Conservation (phyloP, 139 green algal species). For the Haematococcus sp. region DNA sequence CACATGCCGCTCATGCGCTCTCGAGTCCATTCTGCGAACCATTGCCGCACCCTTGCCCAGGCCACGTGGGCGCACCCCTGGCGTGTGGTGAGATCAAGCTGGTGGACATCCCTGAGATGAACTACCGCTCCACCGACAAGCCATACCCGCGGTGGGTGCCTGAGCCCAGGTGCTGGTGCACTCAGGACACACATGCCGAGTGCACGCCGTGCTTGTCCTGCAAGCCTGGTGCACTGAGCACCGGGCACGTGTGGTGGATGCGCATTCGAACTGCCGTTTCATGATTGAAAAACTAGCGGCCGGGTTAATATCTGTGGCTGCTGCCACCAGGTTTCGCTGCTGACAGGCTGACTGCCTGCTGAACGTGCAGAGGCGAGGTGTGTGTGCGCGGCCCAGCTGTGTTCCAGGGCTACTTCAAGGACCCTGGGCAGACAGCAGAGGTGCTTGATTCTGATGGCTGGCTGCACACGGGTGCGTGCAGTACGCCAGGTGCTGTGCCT, state of each 20-base stretch:
- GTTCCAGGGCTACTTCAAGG: slow-evolving; percentile 87
- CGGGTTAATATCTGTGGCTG: too few species aligned
- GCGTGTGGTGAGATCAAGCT: slow-evolving; percentile 89
- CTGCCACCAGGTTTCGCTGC: too few species aligned
- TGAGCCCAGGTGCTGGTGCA: too few species aligned
- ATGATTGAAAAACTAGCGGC: too few species aligned
- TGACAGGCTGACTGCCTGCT: too few species aligned
- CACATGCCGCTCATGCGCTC: too few species aligned
- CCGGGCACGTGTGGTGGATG: too few species aligned
- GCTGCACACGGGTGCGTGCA: slow-evolving; percentile 88
- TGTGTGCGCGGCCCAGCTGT: slow-evolving; percentile 89
- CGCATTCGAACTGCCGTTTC: too few species aligned
- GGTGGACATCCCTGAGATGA: slow-evolving; percentile 95
- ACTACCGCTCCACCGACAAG: slow-evolving; percentile 79
- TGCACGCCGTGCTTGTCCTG: too few species aligned
- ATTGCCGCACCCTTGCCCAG: slow-evolving; percentile 30
- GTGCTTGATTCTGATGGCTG: slow-evolving; percentile 88
- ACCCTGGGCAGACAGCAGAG: slow-evolving; percentile 68
- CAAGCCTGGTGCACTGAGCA: too few species aligned
- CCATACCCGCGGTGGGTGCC: slow-evolving; percentile 71
- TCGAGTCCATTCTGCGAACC: slow-evolving; percentile 47
- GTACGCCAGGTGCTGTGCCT: too few species aligned
- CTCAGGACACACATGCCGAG: too few species aligned
- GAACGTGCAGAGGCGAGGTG: slow-evolving; percentile 68
- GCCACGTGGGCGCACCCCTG: slow-evolving; percentile 82